Evolutionary conservation across 1,139 yeast species (phyloP).

Genomic region (Scheffersomyces insectosa): DNA sequence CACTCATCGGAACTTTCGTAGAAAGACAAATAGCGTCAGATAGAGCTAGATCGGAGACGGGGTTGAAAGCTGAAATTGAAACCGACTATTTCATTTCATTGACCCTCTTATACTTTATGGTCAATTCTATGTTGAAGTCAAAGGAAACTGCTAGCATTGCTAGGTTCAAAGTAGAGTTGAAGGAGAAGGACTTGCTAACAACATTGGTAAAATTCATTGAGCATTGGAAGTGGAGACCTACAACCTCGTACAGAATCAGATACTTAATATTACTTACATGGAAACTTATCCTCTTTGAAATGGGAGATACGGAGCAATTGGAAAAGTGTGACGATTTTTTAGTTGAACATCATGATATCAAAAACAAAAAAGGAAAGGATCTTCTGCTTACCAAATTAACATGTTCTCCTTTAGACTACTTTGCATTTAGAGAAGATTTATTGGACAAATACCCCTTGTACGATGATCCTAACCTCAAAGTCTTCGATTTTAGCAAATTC

Average conservation of each 20-base stretch:
- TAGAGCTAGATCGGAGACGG: neutral
- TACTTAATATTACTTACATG: constrained; percentile 57
- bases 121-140: constrained; percentile 29
- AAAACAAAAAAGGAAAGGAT: constrained; percentile 26
- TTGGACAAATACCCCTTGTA: constrained; percentile 74
- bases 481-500: constrained; percentile 20
- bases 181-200: constrained; percentile 38
- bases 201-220: constrained; percentile 56
- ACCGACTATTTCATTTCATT: constrained; percentile 36
- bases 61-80: constrained; percentile 7
- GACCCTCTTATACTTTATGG: constrained; percentile 55
- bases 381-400: constrained; percentile 29
- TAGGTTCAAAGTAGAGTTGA: constrained; percentile 21
- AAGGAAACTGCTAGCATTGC: neutral
- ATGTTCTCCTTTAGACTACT: constrained; percentile 79
- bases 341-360: constrained; percentile 42
- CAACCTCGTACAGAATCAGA: constrained; percentile 35
- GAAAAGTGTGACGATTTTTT: constrained; percentile 52
- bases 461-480: constrained; percentile 18
- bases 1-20: constrained; percentile 15
- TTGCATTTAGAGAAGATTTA: constrained; percentile 74
- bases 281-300: constrained; percentile 59
- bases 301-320: constrained; percentile 58
- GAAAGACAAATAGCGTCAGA: constrained; percentile 14
- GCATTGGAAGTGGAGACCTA: constrained; percentile 62